Conservation (phyloP, 805 yeast genomes). For the Candida maesae region DNA sequence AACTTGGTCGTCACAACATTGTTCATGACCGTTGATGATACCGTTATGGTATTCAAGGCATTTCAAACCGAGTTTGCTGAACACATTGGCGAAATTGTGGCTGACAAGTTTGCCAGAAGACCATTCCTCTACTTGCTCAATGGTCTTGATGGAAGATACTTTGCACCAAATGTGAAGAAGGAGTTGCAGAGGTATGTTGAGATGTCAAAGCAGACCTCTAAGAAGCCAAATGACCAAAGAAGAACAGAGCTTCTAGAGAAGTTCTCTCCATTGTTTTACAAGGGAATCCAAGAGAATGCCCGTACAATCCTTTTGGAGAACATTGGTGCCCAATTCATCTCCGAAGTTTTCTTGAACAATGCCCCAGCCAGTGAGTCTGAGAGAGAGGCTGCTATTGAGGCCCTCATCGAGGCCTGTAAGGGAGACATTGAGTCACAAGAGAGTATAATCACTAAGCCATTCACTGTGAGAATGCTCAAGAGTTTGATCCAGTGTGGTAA, state of each 20-base stretch:
- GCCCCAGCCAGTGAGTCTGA: slow-evolving; percentile 37
- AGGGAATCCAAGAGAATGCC: slow-evolving; percentile 48
- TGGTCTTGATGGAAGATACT: slow-evolving; percentile 78
- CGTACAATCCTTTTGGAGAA: slow-evolving; percentile 57
- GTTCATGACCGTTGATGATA: slow-evolving; percentile 89
- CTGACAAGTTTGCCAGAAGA: slow-evolving; percentile 79
- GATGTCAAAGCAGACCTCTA: slow-evolving; percentile 66
- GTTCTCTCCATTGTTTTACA: slow-evolving; percentile 64
- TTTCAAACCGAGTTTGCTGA: slow-evolving; percentile 58
- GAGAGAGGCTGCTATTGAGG: slow-evolving; percentile 48
- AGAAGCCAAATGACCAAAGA: slow-evolving; percentile 78
- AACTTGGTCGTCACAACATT: slow-evolving; percentile 73
- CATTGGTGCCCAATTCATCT: slow-evolving; percentile 78
- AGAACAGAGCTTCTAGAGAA: slow-evolving; percentile 61
- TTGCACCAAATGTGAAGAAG: slow-evolving; percentile 64
- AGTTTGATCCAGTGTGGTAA: slow-evolving; percentile 81
- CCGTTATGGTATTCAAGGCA: slow-evolving; percentile 74
- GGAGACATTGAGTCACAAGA: slow-evolving; percentile 65
- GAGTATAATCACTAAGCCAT: slow-evolving; percentile 69
- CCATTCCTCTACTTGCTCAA: slow-evolving; percentile 79
- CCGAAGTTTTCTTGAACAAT: slow-evolving; percentile 66
- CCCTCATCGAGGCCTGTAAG: slow-evolving; percentile 53
- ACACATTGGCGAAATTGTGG: slow-evolving; percentile 49
- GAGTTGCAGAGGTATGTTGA: slow-evolving; percentile 59
- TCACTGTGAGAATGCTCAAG: slow-evolving; percentile 69